Conservation (phyloP, 2,329 filamentous ascomycete genomes). For the Stromatinia cepivora region DNA sequence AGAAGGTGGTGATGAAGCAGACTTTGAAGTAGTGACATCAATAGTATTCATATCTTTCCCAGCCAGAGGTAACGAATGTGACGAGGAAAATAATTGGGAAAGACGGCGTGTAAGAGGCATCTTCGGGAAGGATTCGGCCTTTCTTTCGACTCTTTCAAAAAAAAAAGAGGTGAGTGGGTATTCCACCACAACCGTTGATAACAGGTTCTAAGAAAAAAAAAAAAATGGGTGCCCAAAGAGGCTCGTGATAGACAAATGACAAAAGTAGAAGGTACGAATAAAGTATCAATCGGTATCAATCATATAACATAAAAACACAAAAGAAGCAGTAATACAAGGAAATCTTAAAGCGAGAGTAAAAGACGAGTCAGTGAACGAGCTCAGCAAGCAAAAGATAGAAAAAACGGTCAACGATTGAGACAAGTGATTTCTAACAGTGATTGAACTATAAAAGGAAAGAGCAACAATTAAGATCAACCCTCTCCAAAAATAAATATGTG, state of each 20-base stretch:
- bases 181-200: slow-evolving; percentile 16
- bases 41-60: slow-evolving; percentile 22
- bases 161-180: slow-evolving; percentile 10
- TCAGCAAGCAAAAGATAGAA: slow-evolving; percentile 14
- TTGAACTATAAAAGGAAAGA: slow-evolving; percentile 8
- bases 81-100: slow-evolving; percentile 21
- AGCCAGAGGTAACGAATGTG: background rate
- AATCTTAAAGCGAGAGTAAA: slow-evolving; percentile 1
- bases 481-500: slow-evolving; percentile 9
- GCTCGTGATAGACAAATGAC: slow-evolving; percentile 12
- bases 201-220: slow-evolving; percentile 9
- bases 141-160: slow-evolving; percentile 18
- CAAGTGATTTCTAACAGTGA: background rate
- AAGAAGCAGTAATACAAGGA: slow-evolving; percentile 1
- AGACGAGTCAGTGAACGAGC: slow-evolving; percentile 15
- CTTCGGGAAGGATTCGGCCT: slow-evolving; percentile 17
- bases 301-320: slow-evolving; percentile 18
- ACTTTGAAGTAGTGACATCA: background rate
- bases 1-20: slow-evolving; percentile 12
- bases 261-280: slow-evolving; percentile 14
- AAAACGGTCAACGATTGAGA: slow-evolving; percentile 18
- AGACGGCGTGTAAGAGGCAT: slow-evolving; percentile 22
- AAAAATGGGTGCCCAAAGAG: slow-evolving; percentile 19
- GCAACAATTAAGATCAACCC: slow-evolving; percentile 10
- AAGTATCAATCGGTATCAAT: slow-evolving; percentile 15